Conservation (phyloP, 23 red algal species). For the Chondrus crispus region DNA sequence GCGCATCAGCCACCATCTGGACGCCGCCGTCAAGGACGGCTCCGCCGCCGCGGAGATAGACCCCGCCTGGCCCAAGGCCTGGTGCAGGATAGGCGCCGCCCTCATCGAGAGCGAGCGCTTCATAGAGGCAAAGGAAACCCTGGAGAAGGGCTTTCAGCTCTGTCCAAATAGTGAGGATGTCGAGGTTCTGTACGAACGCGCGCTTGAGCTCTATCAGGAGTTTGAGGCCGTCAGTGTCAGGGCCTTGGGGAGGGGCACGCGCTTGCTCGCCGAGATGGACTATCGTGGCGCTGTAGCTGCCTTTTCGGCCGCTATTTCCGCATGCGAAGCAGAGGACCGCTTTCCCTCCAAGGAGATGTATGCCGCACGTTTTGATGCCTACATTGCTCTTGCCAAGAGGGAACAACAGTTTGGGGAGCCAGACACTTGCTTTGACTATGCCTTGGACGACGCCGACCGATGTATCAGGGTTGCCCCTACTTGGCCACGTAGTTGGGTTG, state of each 20-base stretch:
- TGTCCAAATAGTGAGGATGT: slow-evolving; percentile 51
- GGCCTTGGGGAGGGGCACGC: slow-evolving; percentile 12
- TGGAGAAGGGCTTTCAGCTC: slow-evolving; percentile 33
- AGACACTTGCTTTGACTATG: slow-evolving; percentile 37
- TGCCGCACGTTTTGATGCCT: slow-evolving; percentile 23
- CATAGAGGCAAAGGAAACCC: slow-evolving; percentile 46
- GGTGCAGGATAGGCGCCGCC: slow-evolving; percentile 72
- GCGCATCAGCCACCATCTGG: slow-evolving; percentile 21
- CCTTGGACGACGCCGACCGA: slow-evolving; percentile 75
- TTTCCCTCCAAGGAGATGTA: slow-evolving; percentile 57
- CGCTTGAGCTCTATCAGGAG: slow-evolving; percentile 24
- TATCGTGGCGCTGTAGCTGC: slow-evolving; percentile 37
- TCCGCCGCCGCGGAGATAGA: slow-evolving; percentile 56
- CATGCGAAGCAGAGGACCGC: slow-evolving; percentile 37
- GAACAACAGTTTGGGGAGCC: not conserved
- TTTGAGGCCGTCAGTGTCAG: slow-evolving; percentile 56
- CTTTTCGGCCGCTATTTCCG: slow-evolving; percentile 42
- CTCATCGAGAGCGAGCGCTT: slow-evolving; percentile 62
- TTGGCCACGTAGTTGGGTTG: slow-evolving; percentile 56
- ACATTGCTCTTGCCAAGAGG: slow-evolving; percentile 2
- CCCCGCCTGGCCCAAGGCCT: slow-evolving; percentile 74
- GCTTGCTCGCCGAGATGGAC: slow-evolving; percentile 32
- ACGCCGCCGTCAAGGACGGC: slow-evolving; percentile 68
- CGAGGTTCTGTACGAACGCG: slow-evolving; percentile 48
- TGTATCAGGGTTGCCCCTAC: slow-evolving; percentile 62